Conservation (phyloP, 441 rosid genomes). For the Bocquillonia castaneifolia region DNA sequence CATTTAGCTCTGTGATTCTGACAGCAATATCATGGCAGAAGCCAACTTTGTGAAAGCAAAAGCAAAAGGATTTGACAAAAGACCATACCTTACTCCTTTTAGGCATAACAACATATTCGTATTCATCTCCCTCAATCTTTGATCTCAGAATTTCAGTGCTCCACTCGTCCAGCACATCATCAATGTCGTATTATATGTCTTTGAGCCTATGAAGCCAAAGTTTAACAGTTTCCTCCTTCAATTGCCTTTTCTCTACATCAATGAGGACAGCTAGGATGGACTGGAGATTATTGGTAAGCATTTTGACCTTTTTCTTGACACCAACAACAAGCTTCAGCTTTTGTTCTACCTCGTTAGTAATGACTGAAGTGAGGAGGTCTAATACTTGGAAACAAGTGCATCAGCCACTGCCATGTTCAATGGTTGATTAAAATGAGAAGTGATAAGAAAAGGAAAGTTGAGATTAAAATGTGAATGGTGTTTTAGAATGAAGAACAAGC, state of each 20-base stretch:
- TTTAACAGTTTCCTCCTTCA: background rate
- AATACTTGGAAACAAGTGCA: background rate
- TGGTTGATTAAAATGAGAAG: background rate
- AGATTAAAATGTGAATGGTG: too few species aligned
- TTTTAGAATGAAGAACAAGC: too few species aligned
- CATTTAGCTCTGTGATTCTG: conserved; percentile 8
- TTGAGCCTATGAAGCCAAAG: conserved; percentile 10
- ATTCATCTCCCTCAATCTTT: background rate
- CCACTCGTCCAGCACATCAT: conserved; percentile 15
- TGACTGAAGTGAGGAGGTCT: background rate
- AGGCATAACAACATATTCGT: background rate
- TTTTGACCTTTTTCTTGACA: background rate
- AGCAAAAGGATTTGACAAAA: conserved; percentile 2
- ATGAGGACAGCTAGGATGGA: background rate
- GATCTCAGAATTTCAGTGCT: background rate
- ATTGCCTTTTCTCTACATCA: background rate
- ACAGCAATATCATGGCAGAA: background rate
- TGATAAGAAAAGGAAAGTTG: too few species aligned
- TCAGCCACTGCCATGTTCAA: background rate
- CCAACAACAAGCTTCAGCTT: background rate
- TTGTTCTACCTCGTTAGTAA: background rate
- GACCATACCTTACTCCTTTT: conserved; percentile 15
- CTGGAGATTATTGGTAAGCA: background rate
- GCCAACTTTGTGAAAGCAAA: background rate
- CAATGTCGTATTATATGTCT: conserved; percentile 5